A percentile compares a stretch with the other conserved stretches of the same genome.
phyloP scores from a whole-genome alignment of 179 eudicot species.

The Gypsophila paniculata region DNA sequence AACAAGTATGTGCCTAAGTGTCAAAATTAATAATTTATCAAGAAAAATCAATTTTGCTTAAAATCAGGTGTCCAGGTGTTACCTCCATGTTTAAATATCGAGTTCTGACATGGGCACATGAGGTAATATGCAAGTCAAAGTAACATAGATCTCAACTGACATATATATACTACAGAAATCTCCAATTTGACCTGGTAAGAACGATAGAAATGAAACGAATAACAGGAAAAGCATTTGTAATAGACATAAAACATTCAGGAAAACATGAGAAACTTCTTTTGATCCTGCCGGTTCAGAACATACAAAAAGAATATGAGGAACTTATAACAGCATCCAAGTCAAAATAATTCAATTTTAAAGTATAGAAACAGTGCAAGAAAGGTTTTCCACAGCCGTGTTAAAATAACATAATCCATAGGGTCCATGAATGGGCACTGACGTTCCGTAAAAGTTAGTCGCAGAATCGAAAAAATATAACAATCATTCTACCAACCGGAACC shows the following conservation, averaged over 20 bases:
- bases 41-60: too few relatives aligned
- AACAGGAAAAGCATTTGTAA: not conserved
- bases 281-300: not conserved
- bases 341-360: not conserved
- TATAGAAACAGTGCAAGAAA: not conserved
- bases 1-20: too few relatives aligned
- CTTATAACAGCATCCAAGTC: not conserved
- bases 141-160: not conserved
- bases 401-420: not conserved
- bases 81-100: not conserved
- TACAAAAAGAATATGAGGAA: not conserved
- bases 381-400: not conserved
- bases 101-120: not conserved
- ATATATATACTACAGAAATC: not conserved
- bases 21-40: too few relatives aligned
- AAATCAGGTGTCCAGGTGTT: not conserved
- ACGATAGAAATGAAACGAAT: not conserved
- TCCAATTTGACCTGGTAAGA: constrained; percentile 1
- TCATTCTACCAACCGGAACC: not conserved
- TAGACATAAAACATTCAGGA: not conserved
- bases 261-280: not conserved
- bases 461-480: not conserved
- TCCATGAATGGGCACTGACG: not conserved
- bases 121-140: not conserved
- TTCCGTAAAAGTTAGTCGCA: not conserved